Percentiles rank a stretch among this genome's conserved stretches.
Evolutionary conservation across 345 rosid genomes (phyloP).

Genomic region (Aurinia saxatilis): DNA sequence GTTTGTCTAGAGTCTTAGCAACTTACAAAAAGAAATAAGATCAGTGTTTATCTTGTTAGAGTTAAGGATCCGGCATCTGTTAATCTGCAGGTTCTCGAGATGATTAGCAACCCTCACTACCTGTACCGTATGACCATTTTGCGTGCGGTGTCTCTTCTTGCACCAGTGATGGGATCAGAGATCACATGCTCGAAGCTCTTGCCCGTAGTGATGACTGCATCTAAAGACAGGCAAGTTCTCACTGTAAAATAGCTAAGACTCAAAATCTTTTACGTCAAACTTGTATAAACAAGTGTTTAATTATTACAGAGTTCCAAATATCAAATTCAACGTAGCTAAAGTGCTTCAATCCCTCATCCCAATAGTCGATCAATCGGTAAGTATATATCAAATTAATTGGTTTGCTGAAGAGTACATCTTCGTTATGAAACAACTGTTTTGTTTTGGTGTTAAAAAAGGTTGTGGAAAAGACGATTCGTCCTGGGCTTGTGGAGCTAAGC

Average conservation of each 20-base stretch:
- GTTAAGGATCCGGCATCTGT: neutral
- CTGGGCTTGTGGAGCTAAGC: constrained; percentile 75
- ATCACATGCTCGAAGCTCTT: constrained; percentile 79
- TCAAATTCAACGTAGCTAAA: constrained; percentile 93
- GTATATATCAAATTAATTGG: constrained; percentile 4
- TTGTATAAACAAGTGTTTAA: neutral
- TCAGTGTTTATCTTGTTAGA: neutral
- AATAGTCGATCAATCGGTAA: constrained; percentile 71
- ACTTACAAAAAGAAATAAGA: neutral
- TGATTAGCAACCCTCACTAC: constrained; percentile 71
- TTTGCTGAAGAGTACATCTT: too few relatives aligned
- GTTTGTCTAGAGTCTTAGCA: constrained; percentile 26
- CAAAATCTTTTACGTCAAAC: neutral
- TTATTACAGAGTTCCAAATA: constrained; percentile 78
- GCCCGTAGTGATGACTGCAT: constrained; percentile 59
- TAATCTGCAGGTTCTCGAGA: constrained; percentile 60
- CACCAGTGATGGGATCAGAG: constrained; percentile 86
- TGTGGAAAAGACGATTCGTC: constrained; percentile 80
- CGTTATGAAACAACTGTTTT: neutral
- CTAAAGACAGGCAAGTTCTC: constrained; percentile 73
- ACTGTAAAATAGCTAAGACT: neutral
- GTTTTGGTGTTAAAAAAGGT: constrained; percentile 32
- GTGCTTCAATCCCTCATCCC: constrained; percentile 88
- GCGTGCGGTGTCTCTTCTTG: constrained; percentile 69
- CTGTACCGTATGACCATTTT: constrained; percentile 86